phyloP scores from a whole-genome alignment of 148 eudicot species.

The Vaccinium macrocarpon region DNA sequence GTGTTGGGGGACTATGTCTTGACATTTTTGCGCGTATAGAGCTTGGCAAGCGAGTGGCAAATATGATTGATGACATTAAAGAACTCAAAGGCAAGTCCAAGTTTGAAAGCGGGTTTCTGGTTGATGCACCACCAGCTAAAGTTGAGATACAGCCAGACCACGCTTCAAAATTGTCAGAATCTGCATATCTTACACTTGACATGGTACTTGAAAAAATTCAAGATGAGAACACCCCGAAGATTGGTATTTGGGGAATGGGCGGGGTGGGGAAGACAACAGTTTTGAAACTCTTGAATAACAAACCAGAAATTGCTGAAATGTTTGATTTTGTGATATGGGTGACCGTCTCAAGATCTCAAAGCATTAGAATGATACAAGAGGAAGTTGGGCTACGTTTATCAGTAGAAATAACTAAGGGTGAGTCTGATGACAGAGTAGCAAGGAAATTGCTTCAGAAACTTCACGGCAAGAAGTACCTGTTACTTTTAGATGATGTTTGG shows the following conservation, averaged over 20 bases:
- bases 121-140: neutral
- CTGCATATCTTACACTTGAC: neutral
- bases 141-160: neutral
- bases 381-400: neutral
- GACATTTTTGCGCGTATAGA: neutral
- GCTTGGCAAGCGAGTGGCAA: neutral
- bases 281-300: neutral
- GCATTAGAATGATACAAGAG: neutral
- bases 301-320: neutral
- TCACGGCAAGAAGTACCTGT: neutral
- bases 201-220: neutral
- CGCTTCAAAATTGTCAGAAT: neutral
- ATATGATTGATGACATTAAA: neutral
- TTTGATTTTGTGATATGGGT: constrained; percentile 2
- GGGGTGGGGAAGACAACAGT: neutral
- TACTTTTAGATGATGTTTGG: constrained; percentile 14
- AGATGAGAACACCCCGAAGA: neutral
- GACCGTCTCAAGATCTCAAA: neutral
- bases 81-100: neutral
- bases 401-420: neutral
- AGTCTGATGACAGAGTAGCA: neutral
- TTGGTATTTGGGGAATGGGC: constrained; percentile 7
- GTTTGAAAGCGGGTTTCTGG: neutral
- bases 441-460: neutral
- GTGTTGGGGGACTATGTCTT: neutral